phyloP scores from a whole-genome alignment of 345 rosid species.

The Ceriops zippeliana region DNA sequence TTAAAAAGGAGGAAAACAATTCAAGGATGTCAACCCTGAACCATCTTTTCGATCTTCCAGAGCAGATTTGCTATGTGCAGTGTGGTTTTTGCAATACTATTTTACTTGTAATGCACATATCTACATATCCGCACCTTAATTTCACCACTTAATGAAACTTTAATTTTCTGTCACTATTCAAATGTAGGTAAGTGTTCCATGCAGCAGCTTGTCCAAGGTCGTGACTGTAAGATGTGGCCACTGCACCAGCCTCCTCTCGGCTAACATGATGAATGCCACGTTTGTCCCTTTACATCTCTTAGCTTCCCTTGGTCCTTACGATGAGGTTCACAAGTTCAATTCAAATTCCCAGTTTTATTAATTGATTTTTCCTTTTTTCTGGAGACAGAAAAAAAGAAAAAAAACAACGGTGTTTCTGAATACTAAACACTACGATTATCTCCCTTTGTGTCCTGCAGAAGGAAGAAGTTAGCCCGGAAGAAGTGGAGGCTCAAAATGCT shows the following conservation, averaged over 20 bases:
- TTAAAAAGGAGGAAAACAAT: neutral
- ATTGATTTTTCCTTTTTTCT: neutral
- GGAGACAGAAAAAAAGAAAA: no score
- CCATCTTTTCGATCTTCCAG: constrained; percentile 70
- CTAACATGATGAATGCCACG: constrained; percentile 85
- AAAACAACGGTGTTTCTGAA: neutral
- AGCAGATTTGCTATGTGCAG: constrained; percentile 94
- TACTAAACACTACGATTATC: no score
- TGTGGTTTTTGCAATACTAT: constrained; percentile 93
- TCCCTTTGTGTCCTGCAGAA: constrained; percentile 29
- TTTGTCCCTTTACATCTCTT: constrained; percentile 75
- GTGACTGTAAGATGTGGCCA: constrained; percentile 96
- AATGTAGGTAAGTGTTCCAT: constrained; percentile 84
- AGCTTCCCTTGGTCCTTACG: constrained; percentile 52
- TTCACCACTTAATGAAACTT: neutral
- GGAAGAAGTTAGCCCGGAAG: constrained; percentile 36
- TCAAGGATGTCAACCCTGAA: constrained; percentile 50
- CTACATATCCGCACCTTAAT: neutral
- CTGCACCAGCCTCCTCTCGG: constrained; percentile 91
- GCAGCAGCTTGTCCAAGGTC: constrained; percentile 75
- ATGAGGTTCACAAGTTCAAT: constrained; percentile 24
- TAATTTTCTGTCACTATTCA: no score
- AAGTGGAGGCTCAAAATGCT: constrained; percentile 33
- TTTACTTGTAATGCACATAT: constrained; percentile 52
- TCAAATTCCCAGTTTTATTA: neutral